These are phyloP conservation scores for Aspergillus intermedius DNA, from an alignment of 2,329 filamentous ascomycete species.

Conservation along the genomic window DNA sequence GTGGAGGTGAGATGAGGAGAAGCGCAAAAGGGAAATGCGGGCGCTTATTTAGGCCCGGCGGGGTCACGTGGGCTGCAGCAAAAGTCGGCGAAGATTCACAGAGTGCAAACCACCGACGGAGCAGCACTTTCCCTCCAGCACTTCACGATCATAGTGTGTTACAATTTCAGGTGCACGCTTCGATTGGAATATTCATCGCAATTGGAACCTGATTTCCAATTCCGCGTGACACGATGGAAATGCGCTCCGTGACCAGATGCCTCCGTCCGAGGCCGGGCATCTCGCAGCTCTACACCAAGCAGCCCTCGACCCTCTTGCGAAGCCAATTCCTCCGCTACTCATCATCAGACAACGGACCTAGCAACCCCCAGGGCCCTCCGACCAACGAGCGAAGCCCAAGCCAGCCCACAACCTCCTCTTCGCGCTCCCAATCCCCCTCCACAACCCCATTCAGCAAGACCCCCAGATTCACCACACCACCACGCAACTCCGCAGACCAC, in stretches of 20 bases:
- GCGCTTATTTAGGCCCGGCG: neutral
- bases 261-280: slow-evolving; percentile 27
- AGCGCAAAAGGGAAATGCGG: neutral
- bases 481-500: slow-evolving; percentile 3
- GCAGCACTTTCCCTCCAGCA: neutral
- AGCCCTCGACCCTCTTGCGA: slow-evolving; percentile 1
- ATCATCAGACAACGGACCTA: slow-evolving; percentile 1
- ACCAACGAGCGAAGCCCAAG: neutral
- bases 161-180: neutral
- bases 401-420: slow-evolving; percentile 1
- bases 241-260: slow-evolving; percentile 24
- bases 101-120: neutral
- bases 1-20: neutral
- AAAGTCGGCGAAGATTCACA: neutral
- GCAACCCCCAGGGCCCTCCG: neutral
- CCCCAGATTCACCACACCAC: slow-evolving; percentile 1
- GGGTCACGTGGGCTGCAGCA: neutral
- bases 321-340: neutral
- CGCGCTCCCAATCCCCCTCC: neutral
- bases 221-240: slow-evolving; percentile 21
- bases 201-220: neutral
- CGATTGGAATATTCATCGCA: neutral
- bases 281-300: slow-evolving; percentile 8
- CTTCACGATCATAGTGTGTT: neutral
- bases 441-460: slow-evolving; percentile 4